Percentiles rank a stretch among this genome's conserved stretches.
Evolutionary conservation across 2,329 filamentous ascomycete genomes (phyloP).

Genomic region (Phaeosphaeria sp.): DNA sequence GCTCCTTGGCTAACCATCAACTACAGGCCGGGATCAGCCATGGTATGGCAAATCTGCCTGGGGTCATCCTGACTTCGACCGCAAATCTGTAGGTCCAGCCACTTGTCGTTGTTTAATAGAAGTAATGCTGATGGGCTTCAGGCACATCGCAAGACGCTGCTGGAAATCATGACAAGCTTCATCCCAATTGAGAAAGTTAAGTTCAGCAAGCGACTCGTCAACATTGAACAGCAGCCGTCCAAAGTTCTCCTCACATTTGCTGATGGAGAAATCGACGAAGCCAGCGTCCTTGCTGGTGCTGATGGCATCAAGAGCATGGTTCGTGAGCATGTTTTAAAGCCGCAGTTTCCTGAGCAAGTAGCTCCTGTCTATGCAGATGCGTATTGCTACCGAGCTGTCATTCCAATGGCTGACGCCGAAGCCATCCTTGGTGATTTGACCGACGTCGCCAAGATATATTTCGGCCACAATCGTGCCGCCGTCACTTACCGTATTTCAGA

Average conservation of each 20-base stretch:
- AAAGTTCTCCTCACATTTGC: constrained; percentile 47
- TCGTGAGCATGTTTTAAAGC: constrained; percentile 21
- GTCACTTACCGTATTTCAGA: constrained; percentile 4
- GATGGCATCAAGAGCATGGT: constrained; percentile 53
- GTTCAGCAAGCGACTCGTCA: constrained; percentile 30
- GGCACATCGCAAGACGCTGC: constrained; percentile 51
- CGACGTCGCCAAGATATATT: constrained; percentile 35
- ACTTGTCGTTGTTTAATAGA: too few species aligned
- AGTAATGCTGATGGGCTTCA: neutral
- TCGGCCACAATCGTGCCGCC: constrained; percentile 20
- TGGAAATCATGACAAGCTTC: constrained; percentile 57
- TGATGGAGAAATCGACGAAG: constrained; percentile 43
- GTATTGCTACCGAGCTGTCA: constrained; percentile 34
- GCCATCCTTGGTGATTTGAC: constrained; percentile 42
- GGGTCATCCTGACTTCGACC: constrained; percentile 4
- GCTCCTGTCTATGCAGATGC: constrained; percentile 31
- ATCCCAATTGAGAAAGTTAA: constrained; percentile 30
- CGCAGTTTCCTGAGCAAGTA: constrained; percentile 18
- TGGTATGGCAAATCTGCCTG: constrained; percentile 11
- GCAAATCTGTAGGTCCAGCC: constrained; percentile 13
- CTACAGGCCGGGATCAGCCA: constrained; percentile 7
- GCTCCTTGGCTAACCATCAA: neutral
- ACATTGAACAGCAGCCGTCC: constrained; percentile 43
- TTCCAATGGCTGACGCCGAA: constrained; percentile 46
- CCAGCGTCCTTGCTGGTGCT: constrained; percentile 52